Base-by-base conservation (phyloP, 1,139 yeast species). In the Eremothecium gossypii region DNA sequence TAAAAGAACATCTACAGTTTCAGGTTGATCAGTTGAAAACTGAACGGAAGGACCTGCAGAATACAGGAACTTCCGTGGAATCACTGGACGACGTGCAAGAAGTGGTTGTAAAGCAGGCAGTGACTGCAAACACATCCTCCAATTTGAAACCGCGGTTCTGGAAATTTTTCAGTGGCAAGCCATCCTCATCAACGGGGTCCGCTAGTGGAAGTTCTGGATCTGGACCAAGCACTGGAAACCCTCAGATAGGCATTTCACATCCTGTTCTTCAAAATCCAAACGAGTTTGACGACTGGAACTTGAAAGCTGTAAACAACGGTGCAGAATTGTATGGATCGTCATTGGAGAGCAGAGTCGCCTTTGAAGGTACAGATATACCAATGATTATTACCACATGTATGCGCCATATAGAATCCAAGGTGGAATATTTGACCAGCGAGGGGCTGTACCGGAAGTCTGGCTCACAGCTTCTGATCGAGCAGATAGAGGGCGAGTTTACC, bases 401-500 rank as follows among this genome's bases (percentile, higher is more conserved):
- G n/a, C 67, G 69, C 31, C 94, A 83, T 54, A 86, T 91, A 39
- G 96, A 89, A 63, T 58, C 61, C 4, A 43, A 35, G 68, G 87
- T 49, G 89, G 95, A 8, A 59, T 84, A 42, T 38, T 41, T 61
- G 52, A 77, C 71, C 38, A 67, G 71, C 33, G 97, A 89, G 63
- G 98, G 98, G 5, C 74, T 91, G 33, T 91, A 91, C 65, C 73
- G 98, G 53, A 83, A 89, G 50, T 83, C 94, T 17, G 98, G 97
- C 2, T 77, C 91, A 10, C 85, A 86, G 41, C 77, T 85, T 49
- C 62, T 54, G 11, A 53, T 60, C 27, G 64, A 60, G 35, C 51
- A 53, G 27, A 48, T 59, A 17, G 64, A 60, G 39, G 44, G 57
- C 46, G 71, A 53, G 13, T 59, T 67, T 23, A 47, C 51, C 5